phyloP scores from a whole-genome alignment of 148 eudicot species.

The Euryodendron excelsum region DNA sequence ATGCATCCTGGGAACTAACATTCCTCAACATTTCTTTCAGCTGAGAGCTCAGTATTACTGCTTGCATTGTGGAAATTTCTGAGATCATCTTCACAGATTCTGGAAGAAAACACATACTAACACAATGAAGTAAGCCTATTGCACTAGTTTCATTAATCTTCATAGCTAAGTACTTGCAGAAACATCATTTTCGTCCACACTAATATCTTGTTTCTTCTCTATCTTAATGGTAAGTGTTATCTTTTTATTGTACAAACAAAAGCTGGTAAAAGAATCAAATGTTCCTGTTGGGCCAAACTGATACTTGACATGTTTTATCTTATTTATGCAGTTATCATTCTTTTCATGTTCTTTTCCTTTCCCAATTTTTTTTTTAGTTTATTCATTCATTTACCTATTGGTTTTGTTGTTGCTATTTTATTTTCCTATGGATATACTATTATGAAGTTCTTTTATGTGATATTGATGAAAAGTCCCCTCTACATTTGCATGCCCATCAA shows the following conservation, averaged over 20 bases:
- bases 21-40: slow-evolving; percentile 61
- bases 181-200: background rate
- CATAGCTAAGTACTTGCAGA: background rate
- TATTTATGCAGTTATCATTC: background rate
- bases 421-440: background rate
- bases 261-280: background rate
- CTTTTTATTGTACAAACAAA: background rate
- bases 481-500: background rate
- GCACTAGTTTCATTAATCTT: background rate
- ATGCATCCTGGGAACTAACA: slow-evolving; percentile 36
- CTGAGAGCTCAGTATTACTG: slow-evolving; percentile 73
- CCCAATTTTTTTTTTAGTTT: background rate
- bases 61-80: slow-evolving; percentile 67
- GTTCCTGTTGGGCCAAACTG: background rate
- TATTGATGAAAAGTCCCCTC: background rate
- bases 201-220: background rate
- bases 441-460: background rate
- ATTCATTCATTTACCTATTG: background rate
- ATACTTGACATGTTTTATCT: background rate
- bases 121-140: background rate
- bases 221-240: background rate
- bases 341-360: background rate
- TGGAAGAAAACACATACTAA: slow-evolving; percentile 16
- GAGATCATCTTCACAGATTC: slow-evolving; percentile 55
- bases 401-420: background rate